Evolutionary conservation across 1,139 yeast genomes (phyloP).

Genomic region (Eremothecium sinecaudum): DNA sequence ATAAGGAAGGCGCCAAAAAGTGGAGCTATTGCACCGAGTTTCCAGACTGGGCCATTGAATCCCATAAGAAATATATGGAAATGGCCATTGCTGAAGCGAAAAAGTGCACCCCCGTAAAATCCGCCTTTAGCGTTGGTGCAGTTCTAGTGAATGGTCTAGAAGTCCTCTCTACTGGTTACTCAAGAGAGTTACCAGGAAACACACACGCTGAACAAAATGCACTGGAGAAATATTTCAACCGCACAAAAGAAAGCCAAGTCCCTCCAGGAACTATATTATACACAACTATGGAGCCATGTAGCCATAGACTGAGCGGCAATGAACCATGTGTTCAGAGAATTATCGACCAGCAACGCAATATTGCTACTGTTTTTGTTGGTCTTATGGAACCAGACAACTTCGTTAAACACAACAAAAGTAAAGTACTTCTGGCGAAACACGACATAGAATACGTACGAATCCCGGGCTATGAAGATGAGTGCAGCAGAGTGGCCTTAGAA

Average conservation of each 20-base stretch:
- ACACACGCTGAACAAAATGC: slow-evolving; percentile 99
- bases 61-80: slow-evolving; percentile 45
- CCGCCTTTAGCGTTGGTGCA: slow-evolving; percentile 94
- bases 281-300: slow-evolving; percentile 98
- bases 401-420: slow-evolving; percentile 67
- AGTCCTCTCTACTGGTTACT: slow-evolving; percentile 69
- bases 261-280: slow-evolving; percentile 77
- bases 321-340: slow-evolving; percentile 80
- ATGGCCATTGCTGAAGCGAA: slow-evolving; percentile 66
- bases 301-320: slow-evolving; percentile 81
- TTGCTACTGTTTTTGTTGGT: slow-evolving; percentile 80
- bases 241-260: slow-evolving; percentile 36
- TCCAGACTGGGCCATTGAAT: slow-evolving; percentile 79
- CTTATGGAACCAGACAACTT: slow-evolving; percentile 86
- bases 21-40: slow-evolving; percentile 76
- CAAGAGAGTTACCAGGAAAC: slow-evolving; percentile 87
- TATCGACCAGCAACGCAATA: slow-evolving; percentile 39
- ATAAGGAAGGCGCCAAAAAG: slow-evolving; percentile 25
- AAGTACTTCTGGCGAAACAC: slow-evolving; percentile 40
- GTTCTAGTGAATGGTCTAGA: slow-evolving; percentile 60
- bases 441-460: slow-evolving; percentile 70
- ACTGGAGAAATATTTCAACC: slow-evolving; percentile 54
- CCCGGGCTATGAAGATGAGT: slow-evolving; percentile 74
- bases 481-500: slow-evolving; percentile 72
- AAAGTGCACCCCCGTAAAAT: slow-evolving; percentile 71